A percentile compares a stretch with the other conserved stretches of the same genome.
Conservation (phyloP, 352 stramenopile species). For the Phytophthora rubi region DNA sequence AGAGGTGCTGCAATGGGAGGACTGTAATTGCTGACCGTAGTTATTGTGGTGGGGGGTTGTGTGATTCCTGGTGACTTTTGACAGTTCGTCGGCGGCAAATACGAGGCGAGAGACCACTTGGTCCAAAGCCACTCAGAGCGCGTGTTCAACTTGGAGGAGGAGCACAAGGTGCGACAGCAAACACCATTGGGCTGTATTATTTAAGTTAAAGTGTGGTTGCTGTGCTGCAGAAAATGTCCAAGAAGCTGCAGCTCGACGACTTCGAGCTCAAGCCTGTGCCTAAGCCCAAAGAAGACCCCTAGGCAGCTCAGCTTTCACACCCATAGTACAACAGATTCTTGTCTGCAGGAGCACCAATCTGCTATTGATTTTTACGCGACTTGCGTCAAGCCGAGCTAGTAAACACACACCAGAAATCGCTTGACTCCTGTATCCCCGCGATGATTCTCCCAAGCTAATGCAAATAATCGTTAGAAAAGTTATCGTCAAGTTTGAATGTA, state of each 20-base stretch:
- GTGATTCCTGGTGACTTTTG: too few relatives aligned
- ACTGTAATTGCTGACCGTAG: constrained; percentile 2
- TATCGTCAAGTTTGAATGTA: too few relatives aligned
- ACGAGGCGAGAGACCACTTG: constrained; percentile 76
- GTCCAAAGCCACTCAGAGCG: constrained; percentile 87
- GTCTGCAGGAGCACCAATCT: too few relatives aligned
- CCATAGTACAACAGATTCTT: too few relatives aligned
- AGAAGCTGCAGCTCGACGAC: constrained; percentile 83
- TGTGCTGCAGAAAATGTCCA: constrained; percentile 75
- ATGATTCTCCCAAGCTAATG: too few relatives aligned
- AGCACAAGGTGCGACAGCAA: constrained; percentile 70
- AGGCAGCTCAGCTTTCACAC: background rate
- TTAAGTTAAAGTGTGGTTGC: background rate
- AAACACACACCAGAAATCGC: too few relatives aligned
- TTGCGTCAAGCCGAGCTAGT: too few relatives aligned
- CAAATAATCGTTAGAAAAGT: too few relatives aligned
- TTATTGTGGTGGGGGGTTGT: background rate
- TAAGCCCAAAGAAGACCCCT: constrained; percentile 48
- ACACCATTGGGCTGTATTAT: too few relatives aligned
- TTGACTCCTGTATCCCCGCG: too few relatives aligned
- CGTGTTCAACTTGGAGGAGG: constrained; percentile 84
- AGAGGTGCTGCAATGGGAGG: background rate
- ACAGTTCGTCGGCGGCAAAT: constrained; percentile 87
- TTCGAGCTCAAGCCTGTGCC: constrained; percentile 89
- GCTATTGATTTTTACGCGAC: background rate